phyloP scores from a whole-genome alignment of 805 yeast genomes.

The Cyberlindnera maritima region DNA sequence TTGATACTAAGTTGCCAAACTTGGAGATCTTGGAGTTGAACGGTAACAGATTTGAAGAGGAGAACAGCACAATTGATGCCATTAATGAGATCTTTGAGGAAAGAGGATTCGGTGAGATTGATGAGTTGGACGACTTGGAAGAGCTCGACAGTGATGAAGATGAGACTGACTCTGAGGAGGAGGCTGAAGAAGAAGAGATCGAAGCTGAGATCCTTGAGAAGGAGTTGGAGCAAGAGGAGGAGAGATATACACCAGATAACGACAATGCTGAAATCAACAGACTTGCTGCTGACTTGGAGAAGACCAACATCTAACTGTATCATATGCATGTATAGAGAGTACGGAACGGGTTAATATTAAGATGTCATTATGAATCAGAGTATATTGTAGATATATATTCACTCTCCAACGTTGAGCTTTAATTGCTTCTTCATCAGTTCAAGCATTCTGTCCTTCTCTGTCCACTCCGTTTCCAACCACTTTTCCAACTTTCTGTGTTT shows the following conservation, averaged over 20 bases:
- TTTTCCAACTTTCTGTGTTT: conserved; percentile 58
- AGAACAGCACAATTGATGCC: conserved; percentile 62
- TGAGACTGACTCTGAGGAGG: conserved; percentile 39
- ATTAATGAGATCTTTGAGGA: conserved; percentile 62
- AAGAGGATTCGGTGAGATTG: conserved; percentile 79
- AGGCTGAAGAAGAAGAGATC: conserved; percentile 37
- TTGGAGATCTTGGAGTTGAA: conserved; percentile 76
- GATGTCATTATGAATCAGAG: not conserved
- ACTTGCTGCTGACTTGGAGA: conserved; percentile 57
- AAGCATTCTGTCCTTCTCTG: conserved; percentile 57
- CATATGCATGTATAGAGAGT: not conserved
- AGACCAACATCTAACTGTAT: conserved; percentile 40
- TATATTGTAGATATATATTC: not conserved
- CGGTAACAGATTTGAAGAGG: conserved; percentile 93
- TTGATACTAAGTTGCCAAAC: conserved; percentile 53
- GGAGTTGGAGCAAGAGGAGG: conserved; percentile 39
- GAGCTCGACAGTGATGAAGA: conserved; percentile 67
- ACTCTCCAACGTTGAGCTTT: conserved; percentile 14
- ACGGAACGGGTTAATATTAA: not conserved
- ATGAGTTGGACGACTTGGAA: conserved; percentile 93
- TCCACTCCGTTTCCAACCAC: conserved; percentile 78
- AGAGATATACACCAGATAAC: conserved; percentile 39
- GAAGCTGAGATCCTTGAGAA: conserved; percentile 33
- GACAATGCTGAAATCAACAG: conserved; percentile 49
- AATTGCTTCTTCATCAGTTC: conserved; percentile 37